Percentiles rank a stretch among this genome's conserved stretches.
These are phyloP conservation scores for Psophocarpus tetragonolobus DNA, from an alignment of 306 rosid species.

Conservation along the genomic window DNA sequence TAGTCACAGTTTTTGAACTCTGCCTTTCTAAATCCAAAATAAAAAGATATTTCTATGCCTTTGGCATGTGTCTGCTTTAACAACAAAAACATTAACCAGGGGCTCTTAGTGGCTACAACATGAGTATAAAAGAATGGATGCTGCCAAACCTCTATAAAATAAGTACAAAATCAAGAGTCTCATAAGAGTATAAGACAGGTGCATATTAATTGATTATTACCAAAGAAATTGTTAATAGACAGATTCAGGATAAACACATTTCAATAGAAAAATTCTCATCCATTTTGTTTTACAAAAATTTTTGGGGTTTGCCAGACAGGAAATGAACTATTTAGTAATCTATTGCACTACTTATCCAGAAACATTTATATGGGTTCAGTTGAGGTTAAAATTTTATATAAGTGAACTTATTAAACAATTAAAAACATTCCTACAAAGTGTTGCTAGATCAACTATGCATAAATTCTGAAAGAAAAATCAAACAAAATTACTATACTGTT, in stretches of 20 bases:
- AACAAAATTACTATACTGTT: neutral
- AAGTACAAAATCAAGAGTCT: neutral
- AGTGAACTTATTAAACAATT: neutral
- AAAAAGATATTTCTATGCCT: neutral
- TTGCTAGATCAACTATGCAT: neutral
- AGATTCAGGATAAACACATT: neutral
- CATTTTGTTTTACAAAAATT: neutral
- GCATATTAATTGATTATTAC: neutral
- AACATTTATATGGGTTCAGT: neutral
- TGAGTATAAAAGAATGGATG: neutral
- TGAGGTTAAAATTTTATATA: neutral
- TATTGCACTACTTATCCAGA: neutral
- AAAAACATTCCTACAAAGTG: neutral
- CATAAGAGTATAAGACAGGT: neutral
- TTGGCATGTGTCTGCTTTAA: neutral
- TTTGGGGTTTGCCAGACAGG: neutral
- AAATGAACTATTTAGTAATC: conserved; percentile 13
- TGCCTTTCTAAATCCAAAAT: conserved; percentile 12
- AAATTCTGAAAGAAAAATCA: conserved; percentile 13
- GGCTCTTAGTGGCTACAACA: neutral
- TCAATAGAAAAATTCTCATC: neutral
- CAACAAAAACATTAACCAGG: neutral
- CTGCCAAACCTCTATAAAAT: neutral
- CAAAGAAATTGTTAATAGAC: neutral
- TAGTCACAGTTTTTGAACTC: conserved; percentile 1